A percentile compares a stretch with the other conserved stretches of the same genome.
Evolutionary conservation across 495 filamentous ascomycete species (phyloP).

Genomic region (Pseudotulostoma volvatum): DNA sequence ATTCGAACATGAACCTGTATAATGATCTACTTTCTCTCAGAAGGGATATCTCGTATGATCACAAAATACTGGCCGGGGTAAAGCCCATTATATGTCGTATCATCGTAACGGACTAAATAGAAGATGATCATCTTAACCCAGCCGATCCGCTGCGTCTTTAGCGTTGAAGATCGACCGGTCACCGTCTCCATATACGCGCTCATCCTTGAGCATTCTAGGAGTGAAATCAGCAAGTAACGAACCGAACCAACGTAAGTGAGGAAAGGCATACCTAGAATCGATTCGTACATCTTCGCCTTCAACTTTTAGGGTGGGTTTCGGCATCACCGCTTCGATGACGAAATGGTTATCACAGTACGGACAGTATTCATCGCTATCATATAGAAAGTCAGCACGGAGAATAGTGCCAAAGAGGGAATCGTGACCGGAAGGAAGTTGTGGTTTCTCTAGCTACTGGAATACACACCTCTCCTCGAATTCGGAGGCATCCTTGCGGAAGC

Average conservation of each 20-base stretch:
- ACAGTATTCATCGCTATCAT: conserved; percentile 80
- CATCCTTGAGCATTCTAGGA: conserved; percentile 81
- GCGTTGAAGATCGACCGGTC: conserved; percentile 57
- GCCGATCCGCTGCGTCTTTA: conserved; percentile 50
- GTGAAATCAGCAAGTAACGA: no score
- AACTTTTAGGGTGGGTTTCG: conserved; percentile 61
- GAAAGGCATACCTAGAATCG: conserved; percentile 40
- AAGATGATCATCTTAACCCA: conserved; percentile 41
- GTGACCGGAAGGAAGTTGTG: no score
- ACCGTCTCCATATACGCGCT: conserved; percentile 49
- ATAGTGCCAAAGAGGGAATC: not conserved
- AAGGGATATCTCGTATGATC: no score
- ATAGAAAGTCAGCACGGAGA: not conserved
- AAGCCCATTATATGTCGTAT: conserved; percentile 1
- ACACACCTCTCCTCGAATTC: conserved; percentile 76
- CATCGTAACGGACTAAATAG: not conserved
- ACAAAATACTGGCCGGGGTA: no score
- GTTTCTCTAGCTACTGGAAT: not conserved
- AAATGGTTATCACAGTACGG: conserved; percentile 99
- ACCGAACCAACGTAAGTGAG: no score
- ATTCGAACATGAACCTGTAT: no score
- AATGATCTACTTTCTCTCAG: no score
- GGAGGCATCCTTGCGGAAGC: conserved; percentile 79
- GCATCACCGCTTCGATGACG: conserved; percentile 70
- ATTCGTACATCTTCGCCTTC: conserved; percentile 80